phyloP scores from a whole-genome alignment of 2,329 filamentous ascomycete species.

The Nectriaceae sp. region DNA sequence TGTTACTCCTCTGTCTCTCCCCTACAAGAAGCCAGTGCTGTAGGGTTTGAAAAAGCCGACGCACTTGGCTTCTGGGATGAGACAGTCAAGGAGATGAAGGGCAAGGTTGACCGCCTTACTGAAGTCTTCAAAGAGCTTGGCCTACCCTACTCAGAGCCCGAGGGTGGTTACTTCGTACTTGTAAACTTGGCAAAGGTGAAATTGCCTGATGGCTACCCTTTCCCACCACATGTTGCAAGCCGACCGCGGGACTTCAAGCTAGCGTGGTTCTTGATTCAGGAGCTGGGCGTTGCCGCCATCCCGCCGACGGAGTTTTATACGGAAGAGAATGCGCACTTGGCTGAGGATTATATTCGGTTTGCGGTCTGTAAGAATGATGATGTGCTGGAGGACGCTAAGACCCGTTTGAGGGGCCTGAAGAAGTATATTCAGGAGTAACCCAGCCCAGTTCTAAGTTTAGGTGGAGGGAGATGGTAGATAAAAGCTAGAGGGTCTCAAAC shows the following conservation, averaged over 20 bases:
- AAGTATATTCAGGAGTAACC: constrained; percentile 58
- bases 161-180: constrained; percentile 96
- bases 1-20: constrained; percentile 95
- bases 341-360: constrained; percentile 91
- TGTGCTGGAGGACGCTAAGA: constrained; percentile 77
- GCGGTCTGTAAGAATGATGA: constrained; percentile 95
- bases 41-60: constrained; percentile 92
- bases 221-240: constrained; percentile 84
- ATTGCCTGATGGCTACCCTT: constrained; percentile 80
- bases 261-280: constrained; percentile 94
- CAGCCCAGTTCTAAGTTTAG: not conserved
- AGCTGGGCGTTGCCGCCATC: constrained; percentile 93
- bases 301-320: constrained; percentile 98
- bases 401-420: constrained; percentile 70
- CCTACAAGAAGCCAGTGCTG: constrained; percentile 89
- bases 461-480: constrained; percentile 1
- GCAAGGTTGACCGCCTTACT: constrained; percentile 86
- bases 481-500: constrained; percentile 4
- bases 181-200: constrained; percentile 90
- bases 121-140: constrained; percentile 74
- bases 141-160: constrained; percentile 84
- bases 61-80: constrained; percentile 83
- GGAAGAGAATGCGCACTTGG: constrained; percentile 76
- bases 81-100: constrained; percentile 83
- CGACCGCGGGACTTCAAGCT: constrained; percentile 93